phyloP scores from a whole-genome alignment of 345 rosid genomes.

The Pistacia atlantica region DNA sequence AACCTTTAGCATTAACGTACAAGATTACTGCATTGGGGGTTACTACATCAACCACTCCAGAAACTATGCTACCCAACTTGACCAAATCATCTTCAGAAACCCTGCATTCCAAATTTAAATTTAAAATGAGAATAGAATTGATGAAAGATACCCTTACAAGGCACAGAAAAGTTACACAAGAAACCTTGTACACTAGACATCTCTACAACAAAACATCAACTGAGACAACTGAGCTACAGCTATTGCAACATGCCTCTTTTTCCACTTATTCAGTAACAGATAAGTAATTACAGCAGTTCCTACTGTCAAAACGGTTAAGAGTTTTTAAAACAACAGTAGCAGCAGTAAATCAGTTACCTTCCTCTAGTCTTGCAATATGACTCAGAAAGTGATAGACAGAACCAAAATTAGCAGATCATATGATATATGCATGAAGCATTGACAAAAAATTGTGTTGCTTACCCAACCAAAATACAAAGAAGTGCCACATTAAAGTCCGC shows the following conservation, averaged over 20 bases:
- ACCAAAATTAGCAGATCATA: neutral
- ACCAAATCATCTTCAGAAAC: constrained; percentile 72
- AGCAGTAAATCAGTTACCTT: neutral
- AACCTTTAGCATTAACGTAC: constrained; percentile 54
- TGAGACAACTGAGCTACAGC: neutral
- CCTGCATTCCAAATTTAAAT: constrained; percentile 38
- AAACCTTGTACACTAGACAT: neutral
- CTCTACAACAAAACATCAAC: neutral
- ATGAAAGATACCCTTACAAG: constrained; percentile 7
- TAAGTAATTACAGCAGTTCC: neutral
- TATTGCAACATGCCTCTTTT: neutral
- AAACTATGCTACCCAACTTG: constrained; percentile 78
- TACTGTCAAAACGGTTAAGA: neutral
- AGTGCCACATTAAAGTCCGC: neutral
- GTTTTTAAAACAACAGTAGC: neutral
- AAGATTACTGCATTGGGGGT: constrained; percentile 61
- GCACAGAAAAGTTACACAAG: constrained; percentile 1
- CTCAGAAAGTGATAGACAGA: neutral
- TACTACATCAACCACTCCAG: constrained; percentile 77
- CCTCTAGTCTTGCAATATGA: neutral
- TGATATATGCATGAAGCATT: neutral
- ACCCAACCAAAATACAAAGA: neutral
- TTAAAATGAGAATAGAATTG: neutral
- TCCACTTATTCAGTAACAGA: neutral
- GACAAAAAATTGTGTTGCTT: neutral